Evolutionary conservation across 352 stramenopile species (phyloP).

Genomic region (Aphanomyces invadans): DNA sequence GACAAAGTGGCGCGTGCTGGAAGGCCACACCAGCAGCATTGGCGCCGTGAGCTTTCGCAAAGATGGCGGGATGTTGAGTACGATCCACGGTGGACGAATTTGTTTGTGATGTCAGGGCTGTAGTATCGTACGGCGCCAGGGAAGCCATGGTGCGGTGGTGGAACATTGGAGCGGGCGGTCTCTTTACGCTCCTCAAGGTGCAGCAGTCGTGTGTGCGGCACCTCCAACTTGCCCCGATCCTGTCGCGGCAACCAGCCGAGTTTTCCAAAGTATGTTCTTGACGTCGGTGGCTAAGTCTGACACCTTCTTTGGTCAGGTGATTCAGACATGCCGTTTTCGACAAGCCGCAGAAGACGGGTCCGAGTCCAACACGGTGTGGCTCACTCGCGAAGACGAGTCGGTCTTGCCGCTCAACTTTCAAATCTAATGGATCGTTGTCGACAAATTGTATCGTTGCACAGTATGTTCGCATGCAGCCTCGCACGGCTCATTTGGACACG

Average conservation of each 20-base stretch:
- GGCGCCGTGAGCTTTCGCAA: conserved; percentile 61
- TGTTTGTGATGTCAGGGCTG: no score
- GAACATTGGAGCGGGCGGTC: conserved; percentile 67
- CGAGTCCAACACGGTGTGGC: conserved; percentile 15
- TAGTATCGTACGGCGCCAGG: conserved; percentile 68
- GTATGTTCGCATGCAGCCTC: no score
- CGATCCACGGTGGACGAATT: no score
- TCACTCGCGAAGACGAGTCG: conserved; percentile 23
- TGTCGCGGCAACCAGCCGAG: conserved; percentile 39
- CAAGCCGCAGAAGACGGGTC: not conserved
- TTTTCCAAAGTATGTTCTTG: conserved; percentile 28
- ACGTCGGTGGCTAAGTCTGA: conserved; percentile 26
- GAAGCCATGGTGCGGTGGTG: conserved; percentile 77
- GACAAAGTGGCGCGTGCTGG: conserved; percentile 83
- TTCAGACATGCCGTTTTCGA: conserved; percentile 72
- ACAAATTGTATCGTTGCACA: no score
- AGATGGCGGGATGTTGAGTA: conserved; percentile 59
- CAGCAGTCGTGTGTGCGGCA: conserved; percentile 82
- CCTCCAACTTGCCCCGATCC: conserved; percentile 51
- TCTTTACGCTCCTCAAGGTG: conserved; percentile 84
- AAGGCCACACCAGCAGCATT: conserved; percentile 64
- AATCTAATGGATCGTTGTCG: conserved; percentile 1
- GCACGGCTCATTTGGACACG: no score
- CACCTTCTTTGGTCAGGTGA: conserved; percentile 59
- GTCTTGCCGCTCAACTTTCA: conserved; percentile 22